These are phyloP conservation scores for Cryptosporidium baileyi DNA, from an alignment of 169 alveolate species.

Conservation along the genomic window DNA sequence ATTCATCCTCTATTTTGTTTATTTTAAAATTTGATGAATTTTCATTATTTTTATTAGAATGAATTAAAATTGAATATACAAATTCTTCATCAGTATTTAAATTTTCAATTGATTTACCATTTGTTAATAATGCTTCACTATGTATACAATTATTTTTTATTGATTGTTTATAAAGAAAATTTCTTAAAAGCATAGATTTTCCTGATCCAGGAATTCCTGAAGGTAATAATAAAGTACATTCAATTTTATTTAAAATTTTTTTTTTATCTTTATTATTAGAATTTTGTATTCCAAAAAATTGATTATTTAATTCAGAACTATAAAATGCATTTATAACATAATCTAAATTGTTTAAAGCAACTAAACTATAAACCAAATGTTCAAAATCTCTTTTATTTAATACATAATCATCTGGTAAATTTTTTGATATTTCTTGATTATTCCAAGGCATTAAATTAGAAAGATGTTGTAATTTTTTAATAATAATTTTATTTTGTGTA, in stretches of 20 bases:
- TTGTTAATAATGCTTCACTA: background rate
- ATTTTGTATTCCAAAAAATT: background rate
- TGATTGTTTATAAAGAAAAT: background rate
- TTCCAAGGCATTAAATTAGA: slow-evolving; percentile 13
- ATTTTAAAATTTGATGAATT: too few species aligned
- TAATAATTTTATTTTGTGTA: background rate
- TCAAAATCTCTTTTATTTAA: slow-evolving; percentile 27
- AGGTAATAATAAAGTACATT: slow-evolving; percentile 19
- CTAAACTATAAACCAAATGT: background rate
- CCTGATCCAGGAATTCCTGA: slow-evolving; percentile 57
- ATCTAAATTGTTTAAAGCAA: background rate
- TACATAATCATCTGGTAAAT: background rate
- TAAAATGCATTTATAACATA: slow-evolving; percentile 25
- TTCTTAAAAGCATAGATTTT: slow-evolving; percentile 1
- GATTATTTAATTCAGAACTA: background rate
- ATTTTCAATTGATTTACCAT: background rate
- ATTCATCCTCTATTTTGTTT: background rate
- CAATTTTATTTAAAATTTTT: background rate
- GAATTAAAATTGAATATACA: slow-evolving; percentile 17
- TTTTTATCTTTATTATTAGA: background rate
- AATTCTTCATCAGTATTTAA: background rate
- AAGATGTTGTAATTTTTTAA: background rate
- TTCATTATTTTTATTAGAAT: background rate
- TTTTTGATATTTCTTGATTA: background rate
- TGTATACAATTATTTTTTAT: background rate